Conservation (phyloP, 768 basidiomycete genomes). For the Trametes maxima region DNA sequence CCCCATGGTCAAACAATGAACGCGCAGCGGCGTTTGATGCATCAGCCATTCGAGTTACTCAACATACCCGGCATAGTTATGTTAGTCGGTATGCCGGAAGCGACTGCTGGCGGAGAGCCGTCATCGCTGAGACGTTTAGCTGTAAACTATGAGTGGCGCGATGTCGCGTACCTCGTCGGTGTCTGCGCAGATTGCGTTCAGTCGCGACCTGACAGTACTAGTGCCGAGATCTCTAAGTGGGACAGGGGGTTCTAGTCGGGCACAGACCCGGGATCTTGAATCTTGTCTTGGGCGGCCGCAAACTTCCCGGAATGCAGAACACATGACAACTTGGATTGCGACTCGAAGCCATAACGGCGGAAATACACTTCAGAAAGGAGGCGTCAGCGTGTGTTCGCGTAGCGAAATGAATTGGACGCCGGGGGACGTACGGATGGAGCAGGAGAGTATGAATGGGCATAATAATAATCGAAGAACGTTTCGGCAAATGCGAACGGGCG, state of each 20-base stretch:
- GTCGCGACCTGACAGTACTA: background rate
- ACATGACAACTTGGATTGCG: background rate
- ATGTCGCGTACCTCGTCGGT: constrained; percentile 1
- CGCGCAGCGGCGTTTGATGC: background rate
- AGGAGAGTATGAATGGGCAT: constrained; percentile 3
- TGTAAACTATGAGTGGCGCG: background rate
- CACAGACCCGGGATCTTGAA: background rate
- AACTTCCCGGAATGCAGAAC: background rate
- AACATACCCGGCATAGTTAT: background rate
- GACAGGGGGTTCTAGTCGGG: constrained; percentile 2
- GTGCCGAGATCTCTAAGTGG: background rate
- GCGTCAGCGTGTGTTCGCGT: background rate
- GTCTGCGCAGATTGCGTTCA: background rate
- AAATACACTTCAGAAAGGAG: background rate
- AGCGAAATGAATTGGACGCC: background rate
- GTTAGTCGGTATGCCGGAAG: background rate
- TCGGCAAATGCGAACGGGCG: background rate
- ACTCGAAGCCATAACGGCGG: background rate
- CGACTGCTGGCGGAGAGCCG: background rate
- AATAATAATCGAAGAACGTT: constrained; percentile 8
- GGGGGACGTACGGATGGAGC: background rate
- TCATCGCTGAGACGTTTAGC: background rate
- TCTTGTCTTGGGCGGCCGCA: background rate
- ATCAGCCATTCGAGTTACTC: background rate
- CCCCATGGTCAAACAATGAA: constrained; percentile 1